Evolutionary conservation across 768 basidiomycete species (phyloP), one percentile per base, ranked within the genome.

Genomic region (Rhizopogon vulgaris): DNA sequence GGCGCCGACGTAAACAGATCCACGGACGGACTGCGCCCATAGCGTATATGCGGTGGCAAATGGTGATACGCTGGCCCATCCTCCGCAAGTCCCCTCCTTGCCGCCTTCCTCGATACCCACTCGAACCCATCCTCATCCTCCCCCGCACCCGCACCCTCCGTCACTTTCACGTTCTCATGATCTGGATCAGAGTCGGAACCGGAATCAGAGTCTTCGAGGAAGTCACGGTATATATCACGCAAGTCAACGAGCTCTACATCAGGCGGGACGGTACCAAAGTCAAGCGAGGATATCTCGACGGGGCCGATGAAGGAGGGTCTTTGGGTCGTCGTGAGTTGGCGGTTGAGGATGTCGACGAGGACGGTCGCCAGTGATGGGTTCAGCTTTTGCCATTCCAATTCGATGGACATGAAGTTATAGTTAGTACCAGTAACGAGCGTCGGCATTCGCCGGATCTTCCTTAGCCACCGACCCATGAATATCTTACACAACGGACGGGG

Each of bases 291-390:
- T 51, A 98, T 83, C 53, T 85, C 79, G 53, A 98, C 82, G 12
- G 94, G 93, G 2, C 96, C 96, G 36, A 99, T 89, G 68, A 94
- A 98, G 9, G 92, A 92, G 0, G 95, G 96, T n/a, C 90, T 73
- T 30, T 80, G 69, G 3, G 85, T 81, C 45, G 70, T 77, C 6
- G 77, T 63, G 22, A 99, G 85, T 52, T 91, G 87, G 52, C 73
- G 72, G 71, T 96, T 94, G 61, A 99, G 84, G 42, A 85, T 63
- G 37, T 80, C 76, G 52, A 94, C 78, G 52, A 94, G 77, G 28
- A 76, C 77, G 15, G 73, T 72, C 7, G 92, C 78, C 10, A 96
- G 78, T 1, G 83, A 78, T 18, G 77, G 67, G 69, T 92, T 85
- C 56, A 98, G 82, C 58, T 84, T 83, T 58, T 73, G 70, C 94